phyloP scores from a whole-genome alignment of 345 rosid species.

The Acer campestre region DNA sequence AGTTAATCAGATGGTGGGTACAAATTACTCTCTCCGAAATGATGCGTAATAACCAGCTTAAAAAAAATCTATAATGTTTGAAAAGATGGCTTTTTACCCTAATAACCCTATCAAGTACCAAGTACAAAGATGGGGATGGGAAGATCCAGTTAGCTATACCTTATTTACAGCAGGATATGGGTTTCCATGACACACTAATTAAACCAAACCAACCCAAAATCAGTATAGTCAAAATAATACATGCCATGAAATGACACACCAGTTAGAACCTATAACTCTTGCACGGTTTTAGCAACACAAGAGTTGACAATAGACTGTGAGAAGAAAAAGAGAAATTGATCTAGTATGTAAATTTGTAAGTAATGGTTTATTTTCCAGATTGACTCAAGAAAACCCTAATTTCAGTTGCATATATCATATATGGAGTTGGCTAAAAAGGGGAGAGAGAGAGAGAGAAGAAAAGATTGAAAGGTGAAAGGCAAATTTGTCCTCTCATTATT shows the following conservation, averaged over 20 bases:
- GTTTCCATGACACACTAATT: not conserved
- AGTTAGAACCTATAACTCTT: not conserved
- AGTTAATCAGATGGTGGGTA: no score
- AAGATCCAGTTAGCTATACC: no score
- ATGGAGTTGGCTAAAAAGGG: no score
- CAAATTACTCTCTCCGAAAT: no score
- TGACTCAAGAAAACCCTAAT: slow-evolving; percentile 15
- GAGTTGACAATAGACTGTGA: no score
- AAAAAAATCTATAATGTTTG: not conserved
- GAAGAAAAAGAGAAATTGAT: no score
- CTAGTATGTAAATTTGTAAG: no score
- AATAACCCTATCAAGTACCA: not conserved
- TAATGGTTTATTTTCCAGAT: not conserved
- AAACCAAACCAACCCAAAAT: not conserved
- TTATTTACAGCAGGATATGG: no score
- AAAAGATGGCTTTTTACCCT: no score
- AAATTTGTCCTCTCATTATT: not conserved
- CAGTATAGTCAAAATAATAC: not conserved
- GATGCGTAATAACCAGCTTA: no score
- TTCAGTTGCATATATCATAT: no score
- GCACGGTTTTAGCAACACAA: not conserved
- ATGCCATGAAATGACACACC: not conserved
- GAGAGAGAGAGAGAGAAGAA: not conserved
- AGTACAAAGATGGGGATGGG: no score
- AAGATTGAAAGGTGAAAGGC: not conserved